Evolutionary conservation across 305 asterid genomes (phyloP), one percentile per base, ranked within the genome.

Genomic region (Fraxinus ornus): DNA sequence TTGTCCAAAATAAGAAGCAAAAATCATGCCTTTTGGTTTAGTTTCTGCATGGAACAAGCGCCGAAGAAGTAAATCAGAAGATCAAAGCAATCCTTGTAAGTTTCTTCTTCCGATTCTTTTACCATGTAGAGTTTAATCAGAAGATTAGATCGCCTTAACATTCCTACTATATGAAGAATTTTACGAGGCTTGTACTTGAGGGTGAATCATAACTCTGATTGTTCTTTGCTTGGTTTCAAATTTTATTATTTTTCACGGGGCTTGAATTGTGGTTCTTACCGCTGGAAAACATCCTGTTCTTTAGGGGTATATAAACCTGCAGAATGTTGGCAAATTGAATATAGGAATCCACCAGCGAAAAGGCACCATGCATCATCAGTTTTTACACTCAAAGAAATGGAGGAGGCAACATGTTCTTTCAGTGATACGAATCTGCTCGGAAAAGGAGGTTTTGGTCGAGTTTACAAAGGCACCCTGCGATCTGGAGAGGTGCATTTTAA

Each of bases 361-460:
- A 89, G 89, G 83, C 87, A 91, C 78, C 90, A 89, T 26, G 93
- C 97, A 37, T 91, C 99, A 82, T 84, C 97, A 62, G 98, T 95
- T 39, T 95, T 88, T 86, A 95, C 97, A 10, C 87, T 90, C 74
- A 93, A 83, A 76, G 97, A 94, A 88, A 94, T 94, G 99, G 97
- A 91, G 88, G 98, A 84, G 84, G 98, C 99, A 17, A 94, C 98
- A 13, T 79, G 89, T 60, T 87, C 89, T 74, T 95, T 92, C 79
- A 90, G 97, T 4, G 97, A 94, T n/a, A 93, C 82, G 1, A 93
- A 94, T 82, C 88, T 95, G 55, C 92, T 95, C 0, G 99, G 98
- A 22, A 93, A 94, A 87, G 99, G 98, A 76, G 99, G 99, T 64
- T 95, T 95, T 7, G 99, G 99, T 33, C 87, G 94, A 77, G 99